Evolutionary conservation across 331 rosid genomes (phyloP).

Genomic region (Pyrus hybrid): DNA sequence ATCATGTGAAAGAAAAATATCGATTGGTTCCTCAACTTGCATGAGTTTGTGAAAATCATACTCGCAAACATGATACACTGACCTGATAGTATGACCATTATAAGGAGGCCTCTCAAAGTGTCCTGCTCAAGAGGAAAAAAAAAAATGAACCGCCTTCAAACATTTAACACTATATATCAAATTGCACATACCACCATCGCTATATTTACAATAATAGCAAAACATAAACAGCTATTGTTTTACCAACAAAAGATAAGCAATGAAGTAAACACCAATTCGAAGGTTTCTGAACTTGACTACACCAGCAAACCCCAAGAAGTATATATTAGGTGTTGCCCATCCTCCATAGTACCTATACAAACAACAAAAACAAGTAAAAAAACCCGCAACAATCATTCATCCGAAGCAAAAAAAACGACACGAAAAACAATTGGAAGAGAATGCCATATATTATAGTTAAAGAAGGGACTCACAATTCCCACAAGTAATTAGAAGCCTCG

Average conservation of each 20-base stretch:
- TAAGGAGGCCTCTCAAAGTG: no score
- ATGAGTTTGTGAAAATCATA: no score
- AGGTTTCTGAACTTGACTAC: constrained; percentile 85
- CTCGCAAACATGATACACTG: no score
- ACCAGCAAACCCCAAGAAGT: constrained; percentile 83
- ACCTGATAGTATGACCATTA: no score
- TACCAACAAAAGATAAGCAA: no score
- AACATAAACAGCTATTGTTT: background rate
- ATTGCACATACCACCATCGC: background rate
- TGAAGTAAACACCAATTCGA: constrained; percentile 40
- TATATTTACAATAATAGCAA: background rate
- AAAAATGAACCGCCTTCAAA: background rate
- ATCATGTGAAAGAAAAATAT: no score
- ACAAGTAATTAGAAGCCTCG: no score
- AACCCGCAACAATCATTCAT: background rate
- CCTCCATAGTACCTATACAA: constrained; percentile 84
- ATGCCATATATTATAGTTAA: no score
- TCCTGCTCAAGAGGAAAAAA: constrained; percentile 53
- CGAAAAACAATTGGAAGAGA: no score
- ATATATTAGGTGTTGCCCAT: constrained; percentile 93
- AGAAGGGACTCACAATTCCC: no score
- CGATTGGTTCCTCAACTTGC: no score
- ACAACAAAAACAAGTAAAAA: background rate
- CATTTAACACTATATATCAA: background rate
- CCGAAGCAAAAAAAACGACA: background rate